phyloP scores from a whole-genome alignment of 2,329 filamentous ascomycete genomes.

The Xenosphaeropsis pyriputrescens region DNA sequence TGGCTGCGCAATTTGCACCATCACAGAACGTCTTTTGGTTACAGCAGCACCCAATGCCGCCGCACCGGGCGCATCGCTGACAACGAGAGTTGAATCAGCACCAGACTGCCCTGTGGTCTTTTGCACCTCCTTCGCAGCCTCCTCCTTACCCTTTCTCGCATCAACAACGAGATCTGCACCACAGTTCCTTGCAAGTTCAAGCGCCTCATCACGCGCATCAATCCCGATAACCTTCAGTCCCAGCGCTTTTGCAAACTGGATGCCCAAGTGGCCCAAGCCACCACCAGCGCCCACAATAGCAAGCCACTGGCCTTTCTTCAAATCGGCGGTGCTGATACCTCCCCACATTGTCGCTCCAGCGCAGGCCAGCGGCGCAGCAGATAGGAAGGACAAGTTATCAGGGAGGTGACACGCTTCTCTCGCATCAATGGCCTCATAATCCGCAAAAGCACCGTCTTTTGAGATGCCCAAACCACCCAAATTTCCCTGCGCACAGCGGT shows the following conservation, averaged over 20 bases:
- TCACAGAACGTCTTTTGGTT: slow-evolving; percentile 41
- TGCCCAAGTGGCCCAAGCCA: slow-evolving; percentile 13
- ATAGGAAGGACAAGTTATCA: slow-evolving; percentile 31
- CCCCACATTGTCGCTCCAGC: slow-evolving; percentile 35
- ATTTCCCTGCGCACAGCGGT: slow-evolving; percentile 33
- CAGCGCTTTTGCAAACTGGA: slow-evolving; percentile 13
- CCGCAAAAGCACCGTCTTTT: slow-evolving; percentile 40
- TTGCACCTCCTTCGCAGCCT: slow-evolving; percentile 21
- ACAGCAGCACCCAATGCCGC: slow-evolving; percentile 35
- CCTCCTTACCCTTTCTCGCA: slow-evolving; percentile 9
- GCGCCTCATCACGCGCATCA: slow-evolving; percentile 10
- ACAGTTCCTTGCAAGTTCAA: slow-evolving; percentile 8
- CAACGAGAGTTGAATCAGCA: slow-evolving; percentile 34
- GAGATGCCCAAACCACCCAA: slow-evolving; percentile 31
- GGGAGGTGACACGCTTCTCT: slow-evolving; percentile 30
- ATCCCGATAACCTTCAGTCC: slow-evolving; percentile 11
- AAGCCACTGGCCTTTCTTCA: slow-evolving; percentile 17
- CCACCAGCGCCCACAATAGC: slow-evolving; percentile 13
- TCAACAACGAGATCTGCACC: slow-evolving; percentile 13
- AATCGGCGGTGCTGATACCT: slow-evolving; percentile 25
- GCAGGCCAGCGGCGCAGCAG: slow-evolving; percentile 40
- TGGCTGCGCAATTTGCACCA: slow-evolving; percentile 43
- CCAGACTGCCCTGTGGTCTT: slow-evolving; percentile 30
- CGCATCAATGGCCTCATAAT: slow-evolving; percentile 41
- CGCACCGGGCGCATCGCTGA: slow-evolving; percentile 34